These are phyloP conservation scores for Sarocladiaceae sp. DNA, from an alignment of 2,329 filamentous ascomycete species.

Conservation along the genomic window DNA sequence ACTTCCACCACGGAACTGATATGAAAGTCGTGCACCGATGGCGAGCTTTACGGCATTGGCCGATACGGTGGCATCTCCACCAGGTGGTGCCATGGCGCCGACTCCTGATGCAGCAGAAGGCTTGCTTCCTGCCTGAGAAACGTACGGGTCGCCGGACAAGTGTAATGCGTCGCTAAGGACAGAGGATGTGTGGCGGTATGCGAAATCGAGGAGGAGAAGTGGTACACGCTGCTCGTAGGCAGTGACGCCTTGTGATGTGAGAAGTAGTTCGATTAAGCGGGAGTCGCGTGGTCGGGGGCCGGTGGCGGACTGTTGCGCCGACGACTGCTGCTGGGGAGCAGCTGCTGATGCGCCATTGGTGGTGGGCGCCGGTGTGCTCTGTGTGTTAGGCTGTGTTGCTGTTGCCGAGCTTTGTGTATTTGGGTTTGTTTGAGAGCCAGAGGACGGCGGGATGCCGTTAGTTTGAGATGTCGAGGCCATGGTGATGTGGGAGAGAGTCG, in stretches of 20 bases:
- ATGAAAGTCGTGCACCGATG: constrained; percentile 63
- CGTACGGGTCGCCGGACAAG: constrained; percentile 65
- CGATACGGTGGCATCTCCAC: constrained; percentile 53
- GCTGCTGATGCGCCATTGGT: constrained; percentile 11
- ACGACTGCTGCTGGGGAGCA: constrained; percentile 18
- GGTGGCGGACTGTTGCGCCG: constrained; percentile 31
- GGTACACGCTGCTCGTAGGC: constrained; percentile 80
- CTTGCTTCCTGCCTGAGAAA: constrained; percentile 49
- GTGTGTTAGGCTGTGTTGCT: constrained; percentile 32
- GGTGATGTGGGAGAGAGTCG: constrained; percentile 7
- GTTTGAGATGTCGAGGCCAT: constrained; percentile 43
- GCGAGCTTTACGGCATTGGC: constrained; percentile 69
- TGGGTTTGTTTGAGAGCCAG: constrained; percentile 31
- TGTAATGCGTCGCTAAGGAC: constrained; percentile 69
- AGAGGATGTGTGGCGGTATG: constrained; percentile 74
- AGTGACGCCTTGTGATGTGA: constrained; percentile 73
- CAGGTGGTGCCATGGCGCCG: constrained; percentile 38
- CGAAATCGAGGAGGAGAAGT: constrained; percentile 78
- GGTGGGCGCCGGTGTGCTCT: constrained; percentile 23
- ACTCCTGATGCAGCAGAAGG: constrained; percentile 43
- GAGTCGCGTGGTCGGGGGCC: constrained; percentile 69
- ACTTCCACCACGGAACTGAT: constrained; percentile 60
- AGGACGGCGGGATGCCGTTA: constrained; percentile 45
- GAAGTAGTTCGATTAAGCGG: constrained; percentile 73
- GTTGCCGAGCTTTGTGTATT: constrained; percentile 36